Base-by-base conservation (phyloP, 75 land plant genomes). In the Pseudotsuga menziesii region DNA sequence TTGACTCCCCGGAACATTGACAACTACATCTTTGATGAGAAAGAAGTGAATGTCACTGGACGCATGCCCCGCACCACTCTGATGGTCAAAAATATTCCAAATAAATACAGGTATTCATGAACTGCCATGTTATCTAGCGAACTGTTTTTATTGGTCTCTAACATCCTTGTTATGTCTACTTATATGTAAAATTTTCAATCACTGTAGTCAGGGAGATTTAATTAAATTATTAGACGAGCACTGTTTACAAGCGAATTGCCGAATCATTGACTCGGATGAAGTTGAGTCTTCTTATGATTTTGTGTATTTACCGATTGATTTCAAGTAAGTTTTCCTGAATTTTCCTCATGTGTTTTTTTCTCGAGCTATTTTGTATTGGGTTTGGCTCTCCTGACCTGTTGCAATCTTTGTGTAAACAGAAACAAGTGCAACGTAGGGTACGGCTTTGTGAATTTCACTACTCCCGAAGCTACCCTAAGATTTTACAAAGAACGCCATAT, bases 281-380 rank as follows among this genome's bases (percentile, higher is more conserved):
- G 76, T 72, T 15, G 81, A 73, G 2, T 86, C 90, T 19, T 90
- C 95, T 0, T 90, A 78, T 74, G 92, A 92, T 79, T 90, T 92
- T 63, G 78, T 90, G 13, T 92, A 92, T 54, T 76, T 90, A 58
- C 95, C 95, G 0, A 83, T 92, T 25, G 92, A 92, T 77, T 92
- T 92, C 81, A 78, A 75, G 95, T 92, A 85, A 66, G 83, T 56
- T 22, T 61, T 44, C 52, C 52, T 44, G 52, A 7, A 0, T 44
- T 44, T 44, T 44, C 8, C 8, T 0, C 52, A 8, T 11, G 7
- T 44, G 7, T 44, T 11, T 44, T 44, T 7, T 7, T 11, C 7
- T 44, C 52, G 52, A 44, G 52, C 52, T 63, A 61, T 61, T 19
- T 23, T 72, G 4, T 8, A 25, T 27, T n/a, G 23, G 32, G 11